A percentile compares a stretch with the other conserved stretches of the same genome.
Conservation (phyloP, 2,329 filamentous ascomycete genomes). For the Uncinocarpus reesii region DNA sequence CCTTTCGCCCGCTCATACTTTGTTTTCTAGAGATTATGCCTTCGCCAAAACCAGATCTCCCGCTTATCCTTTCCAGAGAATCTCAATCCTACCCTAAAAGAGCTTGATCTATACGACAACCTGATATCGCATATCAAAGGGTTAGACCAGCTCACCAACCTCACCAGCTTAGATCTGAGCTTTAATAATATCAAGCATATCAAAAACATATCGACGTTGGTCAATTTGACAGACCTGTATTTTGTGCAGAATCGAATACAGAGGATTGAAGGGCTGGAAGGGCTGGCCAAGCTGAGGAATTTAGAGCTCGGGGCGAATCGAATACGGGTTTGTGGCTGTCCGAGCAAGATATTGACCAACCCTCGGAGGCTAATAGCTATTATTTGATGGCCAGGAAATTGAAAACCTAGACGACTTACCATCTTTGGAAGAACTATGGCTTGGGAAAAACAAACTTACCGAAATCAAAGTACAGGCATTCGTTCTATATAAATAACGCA, state of each 20-base stretch:
- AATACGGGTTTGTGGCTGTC: constrained; percentile 49
- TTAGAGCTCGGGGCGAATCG: constrained; percentile 87
- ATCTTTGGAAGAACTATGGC: constrained; percentile 79
- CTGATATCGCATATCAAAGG: constrained; percentile 77
- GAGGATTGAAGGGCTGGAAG: constrained; percentile 73
- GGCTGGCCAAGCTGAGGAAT: constrained; percentile 63
- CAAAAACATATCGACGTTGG: constrained; percentile 72
- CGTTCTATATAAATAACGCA: not conserved
- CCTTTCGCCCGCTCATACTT: constrained; percentile 8
- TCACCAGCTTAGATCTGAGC: constrained; percentile 76
- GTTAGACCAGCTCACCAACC: constrained; percentile 63
- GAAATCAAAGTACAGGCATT: constrained; percentile 51
- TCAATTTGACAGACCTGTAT: constrained; percentile 69
- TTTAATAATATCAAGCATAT: constrained; percentile 99
- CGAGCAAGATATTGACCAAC: not conserved
- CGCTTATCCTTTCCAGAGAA: constrained; percentile 62
- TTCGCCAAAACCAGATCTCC: constrained; percentile 84
- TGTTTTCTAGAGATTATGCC: constrained; percentile 55
- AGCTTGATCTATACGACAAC: constrained; percentile 96
- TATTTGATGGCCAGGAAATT: constrained; percentile 48
- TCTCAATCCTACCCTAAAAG: constrained; percentile 58
- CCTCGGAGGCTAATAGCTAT: not conserved
- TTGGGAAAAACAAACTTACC: constrained; percentile 94
- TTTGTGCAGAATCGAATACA: constrained; percentile 92
- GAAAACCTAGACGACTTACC: constrained; percentile 68